These are phyloP conservation scores for Steccherinum ochraceum DNA, from an alignment of 768 basidiomycete species.

Conservation along the genomic window DNA sequence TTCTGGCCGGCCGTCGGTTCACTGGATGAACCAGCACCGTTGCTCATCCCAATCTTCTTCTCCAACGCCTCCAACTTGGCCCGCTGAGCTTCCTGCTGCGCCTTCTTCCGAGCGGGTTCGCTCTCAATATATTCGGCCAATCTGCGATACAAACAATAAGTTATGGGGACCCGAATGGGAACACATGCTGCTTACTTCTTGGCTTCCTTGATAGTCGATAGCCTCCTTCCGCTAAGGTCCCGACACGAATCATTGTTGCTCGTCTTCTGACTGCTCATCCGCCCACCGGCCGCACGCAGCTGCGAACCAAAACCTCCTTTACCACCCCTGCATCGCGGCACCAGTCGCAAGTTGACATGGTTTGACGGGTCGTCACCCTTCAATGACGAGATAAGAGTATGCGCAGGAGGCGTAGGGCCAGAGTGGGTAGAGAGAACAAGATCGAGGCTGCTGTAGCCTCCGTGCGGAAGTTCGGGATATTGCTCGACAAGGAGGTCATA, in stretches of 20 bases:
- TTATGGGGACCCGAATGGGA: neutral
- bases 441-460: constrained; percentile 16
- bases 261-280: constrained; percentile 96
- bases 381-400: constrained; percentile 31
- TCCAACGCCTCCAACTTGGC: constrained; percentile 84
- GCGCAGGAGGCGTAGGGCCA: constrained; percentile 24
- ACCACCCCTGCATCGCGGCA: constrained; percentile 74
- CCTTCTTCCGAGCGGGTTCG: constrained; percentile 76
- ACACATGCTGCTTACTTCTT: constrained; percentile 62
- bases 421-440: constrained; percentile 36
- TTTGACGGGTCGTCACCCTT: constrained; percentile 18
- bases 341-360: constrained; percentile 66
- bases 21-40: constrained; percentile 29
- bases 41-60: constrained; percentile 66
- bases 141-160: constrained; percentile 30
- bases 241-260: constrained; percentile 93
- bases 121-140: constrained; percentile 81
- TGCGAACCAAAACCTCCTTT: constrained; percentile 98
- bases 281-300: constrained; percentile 91
- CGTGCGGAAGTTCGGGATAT: constrained; percentile 40
- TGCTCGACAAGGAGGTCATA: constrained; percentile 38
- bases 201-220: constrained; percentile 95
- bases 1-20: constrained; percentile 66
- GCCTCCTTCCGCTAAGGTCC: constrained; percentile 81
- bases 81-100: constrained; percentile 68